These are phyloP conservation scores for Trichoderma koningiopsis DNA, from an alignment of 2,329 filamentous ascomycete genomes.

Conservation along the genomic window DNA sequence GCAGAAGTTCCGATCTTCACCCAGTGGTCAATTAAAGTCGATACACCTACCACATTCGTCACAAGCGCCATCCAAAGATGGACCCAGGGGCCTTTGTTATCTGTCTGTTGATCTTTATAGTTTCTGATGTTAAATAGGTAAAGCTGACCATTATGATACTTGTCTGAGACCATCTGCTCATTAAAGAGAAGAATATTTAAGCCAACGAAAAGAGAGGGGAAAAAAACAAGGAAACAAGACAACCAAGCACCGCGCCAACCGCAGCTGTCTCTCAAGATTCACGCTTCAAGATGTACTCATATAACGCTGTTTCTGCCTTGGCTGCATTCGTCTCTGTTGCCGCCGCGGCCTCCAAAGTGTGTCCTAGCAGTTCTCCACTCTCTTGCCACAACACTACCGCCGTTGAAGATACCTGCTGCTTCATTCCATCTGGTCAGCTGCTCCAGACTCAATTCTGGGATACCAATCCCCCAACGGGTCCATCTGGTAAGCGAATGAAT, in stretches of 20 bases:
- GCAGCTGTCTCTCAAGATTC: not conserved
- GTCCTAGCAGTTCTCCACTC: conserved; percentile 45
- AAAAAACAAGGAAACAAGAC: not conserved
- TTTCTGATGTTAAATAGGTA: conserved; percentile 16
- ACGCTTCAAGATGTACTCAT: conserved; percentile 23
- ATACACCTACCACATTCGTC: conserved; percentile 24
- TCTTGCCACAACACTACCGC: conserved; percentile 66
- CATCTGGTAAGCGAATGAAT: conserved; percentile 38
- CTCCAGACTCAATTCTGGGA: conserved; percentile 81
- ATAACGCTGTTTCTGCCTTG: conserved; percentile 27
- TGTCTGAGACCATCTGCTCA: not conserved
- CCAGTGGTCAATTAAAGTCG: conserved; percentile 2
- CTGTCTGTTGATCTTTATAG: conserved; percentile 16
- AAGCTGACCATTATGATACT: not conserved
- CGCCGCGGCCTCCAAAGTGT: conserved; percentile 28
- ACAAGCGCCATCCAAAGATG: conserved; percentile 18
- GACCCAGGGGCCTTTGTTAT: conserved; percentile 6
- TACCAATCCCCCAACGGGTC: conserved; percentile 63
- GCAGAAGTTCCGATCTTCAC: conserved; percentile 8
- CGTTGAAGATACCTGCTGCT: conserved; percentile 69
- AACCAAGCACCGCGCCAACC: not conserved
- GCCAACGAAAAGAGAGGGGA: not conserved
- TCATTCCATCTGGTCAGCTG: conserved; percentile 69
- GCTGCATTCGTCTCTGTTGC: conserved; percentile 28
- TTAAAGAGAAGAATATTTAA: not conserved